Conservation (phyloP, 1,284 basidiomycete species). For the Tilletia indica region DNA sequence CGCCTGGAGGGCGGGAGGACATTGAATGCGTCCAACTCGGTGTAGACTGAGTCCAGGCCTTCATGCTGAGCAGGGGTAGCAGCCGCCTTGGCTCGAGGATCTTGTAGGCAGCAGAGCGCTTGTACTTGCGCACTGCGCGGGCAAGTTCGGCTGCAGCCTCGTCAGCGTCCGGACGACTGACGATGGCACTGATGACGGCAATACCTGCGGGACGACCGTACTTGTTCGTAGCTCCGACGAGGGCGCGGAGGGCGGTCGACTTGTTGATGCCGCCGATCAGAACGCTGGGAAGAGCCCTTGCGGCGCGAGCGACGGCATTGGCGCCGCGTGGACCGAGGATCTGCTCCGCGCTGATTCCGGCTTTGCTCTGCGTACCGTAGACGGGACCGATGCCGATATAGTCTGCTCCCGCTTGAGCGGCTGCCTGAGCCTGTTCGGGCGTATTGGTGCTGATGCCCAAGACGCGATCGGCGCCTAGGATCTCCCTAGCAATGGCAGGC, state of each 20-base stretch:
- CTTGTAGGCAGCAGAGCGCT: slow-evolving; percentile 27
- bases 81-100: slow-evolving; percentile 21
- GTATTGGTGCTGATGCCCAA: slow-evolving; percentile 81
- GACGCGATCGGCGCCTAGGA: slow-evolving; percentile 69
- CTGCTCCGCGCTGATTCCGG: slow-evolving; percentile 45
- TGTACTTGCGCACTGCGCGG: slow-evolving; percentile 54
- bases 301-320: slow-evolving; percentile 33
- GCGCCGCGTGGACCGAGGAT: slow-evolving; percentile 40
- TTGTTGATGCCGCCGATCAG: slow-evolving; percentile 52
- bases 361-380: slow-evolving; percentile 56
- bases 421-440: slow-evolving; percentile 36
- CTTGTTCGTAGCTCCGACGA: slow-evolving; percentile 38
- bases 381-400: slow-evolving; percentile 77
- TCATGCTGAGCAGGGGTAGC: not conserved
- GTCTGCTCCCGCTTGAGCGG: slow-evolving; percentile 62
- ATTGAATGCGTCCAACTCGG: slow-evolving; percentile 13
- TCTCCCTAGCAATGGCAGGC: slow-evolving; percentile 63
- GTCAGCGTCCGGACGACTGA: slow-evolving; percentile 68
- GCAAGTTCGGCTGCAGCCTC: slow-evolving; percentile 61
- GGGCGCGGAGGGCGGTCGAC: slow-evolving; percentile 41
- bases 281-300: slow-evolving; percentile 40
- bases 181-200: slow-evolving; percentile 86
- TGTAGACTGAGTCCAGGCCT: not conserved
- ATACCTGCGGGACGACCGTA: slow-evolving; percentile 63
- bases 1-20: slow-evolving; percentile 9